Percentiles rank a stretch among this genome's conserved stretches.
Evolutionary conservation across 257 asterid species (phyloP).

Genomic region (Plantago major): DNA sequence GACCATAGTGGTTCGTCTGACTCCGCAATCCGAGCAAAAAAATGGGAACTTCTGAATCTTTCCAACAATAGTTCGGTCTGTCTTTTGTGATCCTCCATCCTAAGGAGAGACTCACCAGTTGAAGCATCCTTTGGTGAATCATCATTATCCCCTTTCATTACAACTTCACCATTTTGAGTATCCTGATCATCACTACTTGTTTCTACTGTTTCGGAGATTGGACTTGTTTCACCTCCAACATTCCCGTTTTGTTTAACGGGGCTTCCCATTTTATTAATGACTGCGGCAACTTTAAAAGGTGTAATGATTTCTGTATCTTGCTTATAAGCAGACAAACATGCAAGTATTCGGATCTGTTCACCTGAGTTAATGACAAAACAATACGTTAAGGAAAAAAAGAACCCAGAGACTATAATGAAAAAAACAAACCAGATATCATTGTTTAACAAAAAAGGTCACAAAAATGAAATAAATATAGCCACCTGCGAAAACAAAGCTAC

Average conservation of each 20-base stretch:
- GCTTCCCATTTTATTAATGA: conserved; percentile 74
- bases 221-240: conserved; percentile 27
- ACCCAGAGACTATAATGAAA: conserved; percentile 7
- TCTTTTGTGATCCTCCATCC: conserved; percentile 80
- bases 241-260: conserved; percentile 52
- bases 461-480: conserved; percentile 21
- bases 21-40: conserved; percentile 81
- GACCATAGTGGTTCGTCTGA: conserved; percentile 88
- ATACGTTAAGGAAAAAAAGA: conserved; percentile 13
- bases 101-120: conserved; percentile 71
- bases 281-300: conserved; percentile 94
- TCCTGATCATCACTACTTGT: conserved; percentile 35
- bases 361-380: conserved; percentile 36
- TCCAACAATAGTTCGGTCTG: conserved; percentile 70
- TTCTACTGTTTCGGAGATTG: conserved; percentile 27
- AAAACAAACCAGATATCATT: not conserved
- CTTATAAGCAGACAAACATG: conserved; percentile 83
- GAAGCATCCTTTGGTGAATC: conserved; percentile 33
- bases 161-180: conserved; percentile 32
- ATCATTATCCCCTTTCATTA: conserved; percentile 24
- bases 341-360: conserved; percentile 80
- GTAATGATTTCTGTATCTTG: conserved; percentile 90
- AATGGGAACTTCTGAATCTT: conserved; percentile 71
- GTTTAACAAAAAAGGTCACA: not conserved
- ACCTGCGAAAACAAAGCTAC: conserved; percentile 94